Percentiles rank a stretch among this genome's conserved stretches.
phyloP scores from a whole-genome alignment of 129 eudicot species.

The Flaveria ramosissima region DNA sequence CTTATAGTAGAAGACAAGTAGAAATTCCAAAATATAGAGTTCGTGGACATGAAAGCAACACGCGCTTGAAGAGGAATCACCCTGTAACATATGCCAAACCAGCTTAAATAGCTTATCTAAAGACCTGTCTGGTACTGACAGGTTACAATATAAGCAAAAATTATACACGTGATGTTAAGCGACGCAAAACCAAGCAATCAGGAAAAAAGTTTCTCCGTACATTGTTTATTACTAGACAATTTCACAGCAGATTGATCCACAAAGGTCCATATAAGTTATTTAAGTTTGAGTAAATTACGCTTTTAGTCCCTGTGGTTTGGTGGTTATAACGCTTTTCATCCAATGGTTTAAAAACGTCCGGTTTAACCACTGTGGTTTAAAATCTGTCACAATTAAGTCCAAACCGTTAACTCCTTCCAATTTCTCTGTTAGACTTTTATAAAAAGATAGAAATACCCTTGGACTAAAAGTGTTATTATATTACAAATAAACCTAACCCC shows the following conservation, averaged over 20 bases:
- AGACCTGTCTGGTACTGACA: not conserved
- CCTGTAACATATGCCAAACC: constrained; percentile 45
- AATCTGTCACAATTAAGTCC: no score
- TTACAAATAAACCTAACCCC: no score
- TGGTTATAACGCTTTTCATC: no score
- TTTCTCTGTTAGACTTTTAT: no score
- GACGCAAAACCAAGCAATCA: not conserved
- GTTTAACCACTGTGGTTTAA: no score
- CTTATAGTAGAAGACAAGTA: constrained; percentile 84
- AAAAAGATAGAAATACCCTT: no score
- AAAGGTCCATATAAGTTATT: not conserved
- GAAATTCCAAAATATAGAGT: constrained; percentile 93
- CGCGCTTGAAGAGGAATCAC: constrained; percentile 91
- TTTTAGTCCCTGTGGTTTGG: no score
- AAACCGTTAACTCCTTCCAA: no score
- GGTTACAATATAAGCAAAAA: not conserved
- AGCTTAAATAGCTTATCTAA: not conserved
- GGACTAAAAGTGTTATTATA: no score
- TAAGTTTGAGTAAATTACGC: no score
- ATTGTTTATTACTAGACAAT: not conserved
- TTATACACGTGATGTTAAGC: not conserved
- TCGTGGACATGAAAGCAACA: constrained; percentile 96
- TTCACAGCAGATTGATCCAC: not conserved
- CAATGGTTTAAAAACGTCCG: no score
- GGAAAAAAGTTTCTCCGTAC: not conserved